Base-by-base conservation (phyloP, 192 early-diverging fungal genomes). In the Coemansia sp. region DNA sequence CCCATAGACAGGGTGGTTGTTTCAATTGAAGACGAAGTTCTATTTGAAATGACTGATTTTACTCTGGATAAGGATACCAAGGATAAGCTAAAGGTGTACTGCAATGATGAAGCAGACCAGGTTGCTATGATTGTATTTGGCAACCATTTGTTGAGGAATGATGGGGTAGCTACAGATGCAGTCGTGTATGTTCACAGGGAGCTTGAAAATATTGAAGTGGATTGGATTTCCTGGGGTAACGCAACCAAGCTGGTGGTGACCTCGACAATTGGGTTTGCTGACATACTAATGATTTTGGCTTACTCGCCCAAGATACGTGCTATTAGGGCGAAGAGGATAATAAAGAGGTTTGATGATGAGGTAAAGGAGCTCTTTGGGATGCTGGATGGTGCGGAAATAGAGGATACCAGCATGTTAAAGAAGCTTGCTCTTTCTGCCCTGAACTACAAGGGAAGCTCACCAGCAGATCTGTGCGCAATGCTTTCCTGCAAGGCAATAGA, bases 211-310 rank as follows among this genome's bases (percentile, higher is more conserved):
- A 22, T 26, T 2, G 51, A 54, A 10, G 51, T 26, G 12, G 51
- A 54, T 21, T 21, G 19, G 51, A 54, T 54, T 21, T 54, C 19
- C 2, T 54, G 51, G 51, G 26, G 26, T 26, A 54, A 26, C 7
- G 51, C 26, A 21, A 54, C 51, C 51, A 54, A 54, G 51, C 51
- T 54, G 6, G 51, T 54, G 7, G 51, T 54, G 12, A 54, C 51
- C 21, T 8, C 51, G 8, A 26, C 21, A 8, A 54, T 54, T 54
- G 51, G 51, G 8, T 26, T 54, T 54, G 51, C 21, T 26, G 51
- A 22, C 12, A 9, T 54, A 0, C 12, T 54, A 10, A 54, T 21
- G 21, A 21, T 54, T 54, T 9, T 54, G 7, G 7, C 8, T 9
- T 8, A 54, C 12, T 54, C 51, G 19, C 51, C 51, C 22, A 26